Evolutionary conservation across 495 filamentous ascomycete species (phyloP), one percentile per base, ranked within the genome.

Genomic region (Penicillium subrubescens): DNA sequence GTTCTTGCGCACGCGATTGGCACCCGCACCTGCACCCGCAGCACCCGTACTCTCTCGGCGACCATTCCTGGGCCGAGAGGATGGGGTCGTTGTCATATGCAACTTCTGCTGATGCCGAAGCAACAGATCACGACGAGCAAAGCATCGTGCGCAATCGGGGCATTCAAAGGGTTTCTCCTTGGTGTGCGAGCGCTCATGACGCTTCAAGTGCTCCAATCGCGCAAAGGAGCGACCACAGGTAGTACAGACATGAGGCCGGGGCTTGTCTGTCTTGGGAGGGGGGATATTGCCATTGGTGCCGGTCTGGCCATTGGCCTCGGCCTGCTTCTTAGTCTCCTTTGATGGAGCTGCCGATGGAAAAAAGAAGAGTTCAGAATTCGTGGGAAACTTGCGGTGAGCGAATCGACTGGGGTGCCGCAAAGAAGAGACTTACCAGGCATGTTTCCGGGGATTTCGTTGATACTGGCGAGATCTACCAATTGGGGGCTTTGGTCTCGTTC

Each of bases 121-220:
- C 59, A 99, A 86, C 63, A 99, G 77, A 75, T 99, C 95, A 62
- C 95, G 87, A 37, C 95, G 87, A 34, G 95, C 95, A 81, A 99
- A 99, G 83, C 95, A 98, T 73, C 95, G 82, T 23, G 92, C 84
- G 73, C 95, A 99, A 75, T 98, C 93, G 27, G 94, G 94, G 67
- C 95, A 99, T 74, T 97, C 94, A 73, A 99, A 99, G 2, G 95
- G 95, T 82, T 99, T 99, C 75, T 99, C 95, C 74, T 99, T 99
- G 12, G 95, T 99, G 71, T 99, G 95, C 21, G 95, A 98, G 48
- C 95, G 89, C 82, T 99, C 95, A 78, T 99, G 95, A 51, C 95
- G 90, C 81, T 99, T 99, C 64, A 99, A 81, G 79, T 99, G 95
- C 79, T 99, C 95, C 68, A 99, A 79, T 61, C 95, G 88, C 60